Conservation (phyloP, 495 filamentous ascomycete species). For the Neurospora terricola region DNA sequence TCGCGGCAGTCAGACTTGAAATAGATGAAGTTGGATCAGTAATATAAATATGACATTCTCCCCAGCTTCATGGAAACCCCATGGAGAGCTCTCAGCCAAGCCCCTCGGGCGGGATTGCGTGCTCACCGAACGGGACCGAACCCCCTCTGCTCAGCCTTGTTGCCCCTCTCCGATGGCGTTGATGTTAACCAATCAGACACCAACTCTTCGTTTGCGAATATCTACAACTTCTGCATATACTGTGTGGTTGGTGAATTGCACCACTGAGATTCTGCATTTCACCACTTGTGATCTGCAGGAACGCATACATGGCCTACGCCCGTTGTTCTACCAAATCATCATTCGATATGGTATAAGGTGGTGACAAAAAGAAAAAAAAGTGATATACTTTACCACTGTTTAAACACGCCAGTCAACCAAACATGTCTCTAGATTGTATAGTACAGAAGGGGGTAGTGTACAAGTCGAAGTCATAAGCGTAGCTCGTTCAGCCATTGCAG, state of each 20-base stretch:
- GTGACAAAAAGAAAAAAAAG: background rate
- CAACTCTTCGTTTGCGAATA: background rate
- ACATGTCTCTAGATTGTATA: background rate
- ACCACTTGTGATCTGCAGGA: slow-evolving; percentile 7
- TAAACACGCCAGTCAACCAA: background rate
- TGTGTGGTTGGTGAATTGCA: slow-evolving; percentile 3
- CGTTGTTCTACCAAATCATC: background rate
- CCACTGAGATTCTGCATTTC: slow-evolving; percentile 15
- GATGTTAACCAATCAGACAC: background rate
- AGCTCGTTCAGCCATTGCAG: background rate
- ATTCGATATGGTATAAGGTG: background rate
- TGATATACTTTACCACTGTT: background rate
- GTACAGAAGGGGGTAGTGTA: background rate
- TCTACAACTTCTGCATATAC: background rate
- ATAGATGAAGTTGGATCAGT: background rate
- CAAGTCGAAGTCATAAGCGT: background rate
- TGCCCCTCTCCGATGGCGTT: background rate
- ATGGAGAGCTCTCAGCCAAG: background rate
- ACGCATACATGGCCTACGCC: background rate
- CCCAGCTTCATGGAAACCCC: background rate
- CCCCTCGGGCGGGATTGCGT: background rate
- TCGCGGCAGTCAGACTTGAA: background rate
- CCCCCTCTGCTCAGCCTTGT: background rate
- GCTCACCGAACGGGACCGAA: background rate
- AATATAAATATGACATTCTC: background rate